phyloP scores from a whole-genome alignment of 805 yeast species.

The Wickerhamiella lipophila region DNA sequence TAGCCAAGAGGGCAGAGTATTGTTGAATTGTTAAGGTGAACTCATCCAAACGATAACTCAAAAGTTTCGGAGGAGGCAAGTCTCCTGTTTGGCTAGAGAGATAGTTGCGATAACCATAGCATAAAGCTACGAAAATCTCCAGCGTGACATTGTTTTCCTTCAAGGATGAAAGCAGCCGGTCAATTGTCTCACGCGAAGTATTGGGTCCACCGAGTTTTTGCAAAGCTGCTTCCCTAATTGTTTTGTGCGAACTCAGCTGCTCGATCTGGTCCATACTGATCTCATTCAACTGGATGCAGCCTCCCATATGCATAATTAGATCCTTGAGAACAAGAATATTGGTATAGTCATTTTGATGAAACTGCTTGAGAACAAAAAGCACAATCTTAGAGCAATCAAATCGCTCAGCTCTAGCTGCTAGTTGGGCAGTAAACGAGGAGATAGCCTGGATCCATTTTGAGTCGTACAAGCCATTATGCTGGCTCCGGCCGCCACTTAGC shows the following conservation, averaged over 20 bases:
- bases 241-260: conserved; percentile 37
- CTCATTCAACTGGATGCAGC: conserved; percentile 53
- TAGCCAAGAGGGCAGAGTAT: conserved; percentile 44
- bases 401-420: conserved; percentile 41
- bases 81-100: conserved; percentile 17
- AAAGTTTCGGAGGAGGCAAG: conserved; percentile 49
- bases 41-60: conserved; percentile 64
- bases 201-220: background rate
- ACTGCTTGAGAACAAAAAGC: conserved; percentile 45
- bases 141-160: conserved; percentile 33
- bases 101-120: conserved; percentile 31
- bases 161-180: conserved; percentile 37
- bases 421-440: conserved; percentile 62
- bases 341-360: conserved; percentile 46
- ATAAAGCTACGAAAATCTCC: conserved; percentile 56
- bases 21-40: conserved; percentile 53
- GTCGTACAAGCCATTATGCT: conserved; percentile 68
- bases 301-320: conserved; percentile 52
- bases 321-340: conserved; percentile 48
- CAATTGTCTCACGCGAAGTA: background rate
- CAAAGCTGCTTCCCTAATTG: conserved; percentile 35
- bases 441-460: conserved; percentile 75
- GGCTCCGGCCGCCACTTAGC: conserved; percentile 52
- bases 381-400: conserved; percentile 56
- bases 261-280: conserved; percentile 50